phyloP scores from a whole-genome alignment of 208 protist species.

The Trypanosomatidae sp. region DNA sequence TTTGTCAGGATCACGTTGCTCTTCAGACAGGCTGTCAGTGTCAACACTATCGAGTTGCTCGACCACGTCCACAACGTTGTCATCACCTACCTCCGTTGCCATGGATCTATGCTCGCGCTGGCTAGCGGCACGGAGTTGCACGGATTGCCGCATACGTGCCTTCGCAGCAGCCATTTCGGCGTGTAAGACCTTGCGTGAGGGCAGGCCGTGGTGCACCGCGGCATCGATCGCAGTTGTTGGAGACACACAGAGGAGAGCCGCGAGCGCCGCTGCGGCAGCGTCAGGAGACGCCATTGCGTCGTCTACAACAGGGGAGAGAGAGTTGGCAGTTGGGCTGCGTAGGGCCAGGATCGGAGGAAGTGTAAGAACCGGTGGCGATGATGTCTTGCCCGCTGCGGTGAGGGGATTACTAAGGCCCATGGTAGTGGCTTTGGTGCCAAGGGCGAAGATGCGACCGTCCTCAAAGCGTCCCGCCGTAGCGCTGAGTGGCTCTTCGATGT shows the following conservation, averaged over 20 bases:
- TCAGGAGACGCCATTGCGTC: background rate
- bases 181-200: slow-evolving; percentile 16
- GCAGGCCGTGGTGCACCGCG: slow-evolving; percentile 17
- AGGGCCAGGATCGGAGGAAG: slow-evolving; percentile 24
- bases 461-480: background rate
- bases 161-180: slow-evolving; percentile 28
- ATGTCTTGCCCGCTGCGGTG: background rate
- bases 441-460: background rate
- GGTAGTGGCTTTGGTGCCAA: background rate
- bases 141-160: slow-evolving; percentile 35
- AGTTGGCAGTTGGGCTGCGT: background rate
- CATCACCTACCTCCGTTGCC: background rate
- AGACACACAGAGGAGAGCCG: slow-evolving; percentile 11
- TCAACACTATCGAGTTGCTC: background rate
- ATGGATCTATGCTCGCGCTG: slow-evolving; percentile 19
- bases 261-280: background rate
- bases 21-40: background rate
- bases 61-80: background rate
- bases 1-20: background rate
- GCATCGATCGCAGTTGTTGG: slow-evolving; percentile 23
- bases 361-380: slow-evolving; percentile 2
- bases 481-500: background rate
- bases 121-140: slow-evolving; percentile 41
- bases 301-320: background rate
- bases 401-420: background rate